Evolutionary conservation across 1,284 basidiomycete species (phyloP).

Genomic region (Sporisorium reilianum): DNA sequence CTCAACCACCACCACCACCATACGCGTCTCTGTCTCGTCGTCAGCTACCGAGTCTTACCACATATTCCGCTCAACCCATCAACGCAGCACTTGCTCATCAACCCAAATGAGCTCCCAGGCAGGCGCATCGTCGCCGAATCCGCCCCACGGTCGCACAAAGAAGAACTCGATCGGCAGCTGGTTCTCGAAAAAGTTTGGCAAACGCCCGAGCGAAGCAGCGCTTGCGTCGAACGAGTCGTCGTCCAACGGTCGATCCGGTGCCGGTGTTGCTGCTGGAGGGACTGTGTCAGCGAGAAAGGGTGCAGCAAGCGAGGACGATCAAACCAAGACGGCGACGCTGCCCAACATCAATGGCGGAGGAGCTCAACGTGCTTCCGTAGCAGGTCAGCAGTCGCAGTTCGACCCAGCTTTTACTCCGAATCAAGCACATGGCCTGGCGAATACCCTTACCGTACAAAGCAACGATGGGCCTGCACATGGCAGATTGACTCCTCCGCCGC

Average conservation of each 20-base stretch:
- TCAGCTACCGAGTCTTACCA: too few species aligned
- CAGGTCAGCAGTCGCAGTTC: conserved; percentile 24
- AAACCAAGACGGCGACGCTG: conserved; percentile 18
- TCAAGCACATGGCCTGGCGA: conserved; percentile 44
- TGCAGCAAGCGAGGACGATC: conserved; percentile 14
- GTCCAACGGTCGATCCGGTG: background rate
- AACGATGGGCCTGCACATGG: conserved; percentile 13
- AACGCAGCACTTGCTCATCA: background rate
- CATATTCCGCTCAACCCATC: background rate
- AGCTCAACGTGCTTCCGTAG: conserved; percentile 8
- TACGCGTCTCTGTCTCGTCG: background rate
- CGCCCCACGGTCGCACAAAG: conserved; percentile 25
- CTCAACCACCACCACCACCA: background rate
- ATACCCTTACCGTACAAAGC: conserved; percentile 41
- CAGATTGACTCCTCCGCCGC: conserved; percentile 46
- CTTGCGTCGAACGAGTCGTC: background rate
- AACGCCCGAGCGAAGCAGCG: conserved; percentile 33
- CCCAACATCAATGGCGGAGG: conserved; percentile 16
- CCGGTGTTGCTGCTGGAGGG: background rate
- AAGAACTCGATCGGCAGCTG: conserved; percentile 54
- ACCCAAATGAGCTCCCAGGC: conserved; percentile 10
- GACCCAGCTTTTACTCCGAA: conserved; percentile 27
- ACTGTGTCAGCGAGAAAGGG: conserved; percentile 19
- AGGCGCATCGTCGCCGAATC: conserved; percentile 19
- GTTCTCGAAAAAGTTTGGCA: conserved; percentile 58